Evolutionary conservation across 306 rosid species (phyloP).

Genomic region (Morella rubra): DNA sequence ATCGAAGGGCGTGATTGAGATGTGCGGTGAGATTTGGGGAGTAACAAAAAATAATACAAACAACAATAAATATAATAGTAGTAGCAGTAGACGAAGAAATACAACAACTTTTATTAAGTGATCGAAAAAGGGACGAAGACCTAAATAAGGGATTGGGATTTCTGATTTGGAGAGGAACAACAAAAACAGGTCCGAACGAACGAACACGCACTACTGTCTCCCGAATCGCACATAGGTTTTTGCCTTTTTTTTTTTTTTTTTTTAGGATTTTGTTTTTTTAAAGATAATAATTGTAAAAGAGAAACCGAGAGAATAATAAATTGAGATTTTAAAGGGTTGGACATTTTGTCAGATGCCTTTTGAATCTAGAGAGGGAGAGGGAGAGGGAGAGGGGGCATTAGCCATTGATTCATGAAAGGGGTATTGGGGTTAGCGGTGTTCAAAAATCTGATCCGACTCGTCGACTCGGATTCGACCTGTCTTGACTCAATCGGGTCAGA

Average conservation of each 20-base stretch:
- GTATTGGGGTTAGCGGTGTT: background rate
- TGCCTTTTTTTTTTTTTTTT: slow-evolving; percentile 16
- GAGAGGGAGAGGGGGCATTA: slow-evolving; percentile 17
- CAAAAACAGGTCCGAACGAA: slow-evolving; percentile 19
- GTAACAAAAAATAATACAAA: slow-evolving; percentile 33
- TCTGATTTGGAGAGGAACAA: slow-evolving; percentile 33
- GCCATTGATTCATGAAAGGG: slow-evolving; percentile 36
- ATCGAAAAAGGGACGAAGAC: background rate
- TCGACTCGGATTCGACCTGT: no score
- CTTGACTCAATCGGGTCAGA: no score
- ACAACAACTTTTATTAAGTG: background rate
- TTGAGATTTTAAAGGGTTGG: slow-evolving; percentile 2
- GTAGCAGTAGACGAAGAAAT: background rate
- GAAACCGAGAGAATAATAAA: slow-evolving; percentile 18
- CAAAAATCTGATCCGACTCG: no score
- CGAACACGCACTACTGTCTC: slow-evolving; percentile 29
- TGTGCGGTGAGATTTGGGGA: slow-evolving; percentile 57
- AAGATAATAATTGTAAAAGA: slow-evolving; percentile 4
- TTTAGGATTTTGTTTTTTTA: background rate
- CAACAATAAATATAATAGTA: slow-evolving; percentile 8
- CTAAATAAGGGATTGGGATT: slow-evolving; percentile 8
- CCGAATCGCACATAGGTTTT: slow-evolving; percentile 37
- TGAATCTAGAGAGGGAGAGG: slow-evolving; percentile 19
- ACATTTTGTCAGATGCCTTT: slow-evolving; percentile 31
- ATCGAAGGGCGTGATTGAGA: slow-evolving; percentile 40